Percentiles rank a stretch among this genome's conserved stretches.
Conservation (phyloP, 192 early-diverging fungal genomes). For the Phycomyces nitens region DNA sequence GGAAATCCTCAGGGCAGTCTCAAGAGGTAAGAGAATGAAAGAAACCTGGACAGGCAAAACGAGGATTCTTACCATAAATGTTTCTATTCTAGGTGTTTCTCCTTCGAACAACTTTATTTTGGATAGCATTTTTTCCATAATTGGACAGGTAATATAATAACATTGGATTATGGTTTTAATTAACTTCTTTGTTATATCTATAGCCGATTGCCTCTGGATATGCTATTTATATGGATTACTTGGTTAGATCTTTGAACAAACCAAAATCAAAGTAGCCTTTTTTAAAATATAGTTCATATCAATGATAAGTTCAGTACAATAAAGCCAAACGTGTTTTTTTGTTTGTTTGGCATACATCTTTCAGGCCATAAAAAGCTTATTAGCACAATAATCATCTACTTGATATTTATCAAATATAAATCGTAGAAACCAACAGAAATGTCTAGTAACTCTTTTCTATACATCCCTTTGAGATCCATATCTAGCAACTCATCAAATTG, state of each 20-base stretch:
- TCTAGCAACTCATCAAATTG: no score
- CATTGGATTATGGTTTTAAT: background rate
- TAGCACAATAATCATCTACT: no score
- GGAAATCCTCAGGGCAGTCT: constrained; percentile 25
- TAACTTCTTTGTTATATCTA: constrained; percentile 2
- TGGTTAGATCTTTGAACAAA: constrained; percentile 14
- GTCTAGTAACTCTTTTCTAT: no score
- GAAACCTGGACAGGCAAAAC: background rate
- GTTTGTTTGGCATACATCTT: no score
- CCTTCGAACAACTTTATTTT: constrained; percentile 35
- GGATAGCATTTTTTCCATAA: constrained; percentile 20
- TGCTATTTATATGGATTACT: constrained; percentile 32
- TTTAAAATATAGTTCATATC: no score
- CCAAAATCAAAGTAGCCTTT: no score
- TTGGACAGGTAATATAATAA: constrained; percentile 26
- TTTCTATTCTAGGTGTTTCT: constrained; percentile 18
- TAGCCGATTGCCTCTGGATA: constrained; percentile 27
- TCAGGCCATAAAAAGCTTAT: no score
- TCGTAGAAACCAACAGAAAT: no score
- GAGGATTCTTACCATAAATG: background rate
- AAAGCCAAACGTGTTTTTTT: no score
- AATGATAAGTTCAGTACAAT: no score
- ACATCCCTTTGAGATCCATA: no score
- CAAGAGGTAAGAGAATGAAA: constrained; percentile 22
- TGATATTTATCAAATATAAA: no score